These are phyloP conservation scores for Actinomortierella ambigua DNA, from an alignment of 371 early-diverging fungal genomes.

Conservation along the genomic window DNA sequence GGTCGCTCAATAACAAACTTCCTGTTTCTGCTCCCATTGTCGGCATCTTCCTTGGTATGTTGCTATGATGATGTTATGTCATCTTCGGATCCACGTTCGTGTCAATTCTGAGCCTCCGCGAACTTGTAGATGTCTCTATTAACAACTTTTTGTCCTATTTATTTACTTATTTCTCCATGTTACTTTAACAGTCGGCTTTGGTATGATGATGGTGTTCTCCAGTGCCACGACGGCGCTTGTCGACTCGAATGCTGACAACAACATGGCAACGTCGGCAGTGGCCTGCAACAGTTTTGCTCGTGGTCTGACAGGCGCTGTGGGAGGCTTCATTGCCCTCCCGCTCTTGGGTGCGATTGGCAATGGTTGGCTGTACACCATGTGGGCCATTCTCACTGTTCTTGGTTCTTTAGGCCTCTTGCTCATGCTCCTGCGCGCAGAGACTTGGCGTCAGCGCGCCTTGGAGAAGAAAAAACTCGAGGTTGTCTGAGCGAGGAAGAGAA, in stretches of 20 bases:
- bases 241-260: slow-evolving; percentile 48
- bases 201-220: slow-evolving; percentile 32
- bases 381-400: slow-evolving; percentile 25
- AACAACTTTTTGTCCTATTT: too few species aligned
- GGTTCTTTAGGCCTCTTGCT: slow-evolving; percentile 17
- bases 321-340: slow-evolving; percentile 29
- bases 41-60: slow-evolving; percentile 46
- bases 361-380: slow-evolving; percentile 40
- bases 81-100: too few species aligned
- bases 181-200: slow-evolving; percentile 8
- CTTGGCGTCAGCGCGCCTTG: slow-evolving; percentile 22
- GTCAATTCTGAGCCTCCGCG: too few species aligned
- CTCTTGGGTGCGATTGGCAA: slow-evolving; percentile 21
- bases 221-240: slow-evolving; percentile 37
- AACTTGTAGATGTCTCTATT: too few species aligned
- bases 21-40: slow-evolving; percentile 36
- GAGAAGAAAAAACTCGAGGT: slow-evolving; percentile 9
- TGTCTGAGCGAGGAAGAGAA: too few species aligned
- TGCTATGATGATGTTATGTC: too few species aligned
- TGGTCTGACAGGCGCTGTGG: slow-evolving; percentile 46
- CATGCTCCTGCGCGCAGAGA: slow-evolving; percentile 18
- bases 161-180: slow-evolving; percentile 2
- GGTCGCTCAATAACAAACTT: slow-evolving; percentile 39
- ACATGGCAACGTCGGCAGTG: slow-evolving; percentile 39
- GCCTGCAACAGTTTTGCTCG: slow-evolving; percentile 49